phyloP scores from a whole-genome alignment of 75 land plant genomes.

The Sequoia sempervirens region DNA sequence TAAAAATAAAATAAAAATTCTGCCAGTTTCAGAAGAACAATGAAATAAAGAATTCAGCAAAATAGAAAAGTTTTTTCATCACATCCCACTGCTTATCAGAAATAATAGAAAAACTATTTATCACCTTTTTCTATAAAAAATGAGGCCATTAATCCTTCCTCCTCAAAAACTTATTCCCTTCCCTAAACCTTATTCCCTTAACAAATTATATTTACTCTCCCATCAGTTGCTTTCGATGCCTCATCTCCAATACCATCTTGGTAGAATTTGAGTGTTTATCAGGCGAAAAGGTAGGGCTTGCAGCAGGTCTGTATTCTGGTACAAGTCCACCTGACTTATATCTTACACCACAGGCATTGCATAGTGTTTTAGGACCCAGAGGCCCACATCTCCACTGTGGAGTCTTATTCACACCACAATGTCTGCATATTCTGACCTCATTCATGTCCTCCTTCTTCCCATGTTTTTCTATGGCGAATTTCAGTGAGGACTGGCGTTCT shows the following conservation, averaged over 20 bases:
- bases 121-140: too few species aligned
- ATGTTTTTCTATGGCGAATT: not conserved
- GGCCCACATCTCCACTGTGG: constrained; percentile 64
- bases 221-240: not conserved
- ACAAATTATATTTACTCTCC: not conserved
- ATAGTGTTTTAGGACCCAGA: constrained; percentile 54
- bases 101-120: too few species aligned
- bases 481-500: constrained; percentile 15
- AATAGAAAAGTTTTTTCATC: too few species aligned
- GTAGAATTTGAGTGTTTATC: constrained; percentile 48
- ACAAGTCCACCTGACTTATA: constrained; percentile 53
- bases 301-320: constrained; percentile 61
- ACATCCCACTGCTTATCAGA: too few species aligned
- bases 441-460: constrained; percentile 10
- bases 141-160: too few species aligned
- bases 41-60: too few species aligned
- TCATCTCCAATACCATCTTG: constrained; percentile 46
- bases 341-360: constrained; percentile 64
- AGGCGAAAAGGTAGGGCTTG: constrained; percentile 41
- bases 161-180: too few species aligned
- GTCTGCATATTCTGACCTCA: constrained; percentile 27
- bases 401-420: constrained; percentile 36
- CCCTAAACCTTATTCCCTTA: too few species aligned
- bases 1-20: too few species aligned
- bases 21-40: too few species aligned